Evolutionary conservation across 257 asterid genomes (phyloP).

Genomic region (Mentha longifolia): DNA sequence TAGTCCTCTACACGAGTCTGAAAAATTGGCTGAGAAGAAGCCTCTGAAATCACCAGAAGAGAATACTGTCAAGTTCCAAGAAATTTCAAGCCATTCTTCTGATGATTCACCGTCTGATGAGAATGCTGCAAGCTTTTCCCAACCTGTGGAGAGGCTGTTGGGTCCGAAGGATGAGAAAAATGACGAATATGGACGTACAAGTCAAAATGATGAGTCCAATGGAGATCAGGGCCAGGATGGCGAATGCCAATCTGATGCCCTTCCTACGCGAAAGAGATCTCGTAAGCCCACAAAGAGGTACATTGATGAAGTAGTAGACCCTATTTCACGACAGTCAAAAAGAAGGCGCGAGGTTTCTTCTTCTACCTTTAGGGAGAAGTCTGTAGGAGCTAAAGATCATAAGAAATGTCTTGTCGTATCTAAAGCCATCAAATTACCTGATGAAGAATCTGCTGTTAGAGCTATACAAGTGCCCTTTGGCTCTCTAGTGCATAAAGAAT

Average conservation of each 20-base stretch:
- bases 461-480: slow-evolving; percentile 99
- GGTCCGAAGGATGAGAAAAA: slow-evolving; percentile 44
- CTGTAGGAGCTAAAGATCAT: slow-evolving; percentile 45
- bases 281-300: slow-evolving; percentile 95
- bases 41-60: slow-evolving; percentile 48
- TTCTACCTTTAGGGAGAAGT: slow-evolving; percentile 49
- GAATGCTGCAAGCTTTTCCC: slow-evolving; percentile 44
- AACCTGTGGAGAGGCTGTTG: slow-evolving; percentile 39
- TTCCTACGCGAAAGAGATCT: slow-evolving; percentile 64
- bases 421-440: slow-evolving; percentile 42
- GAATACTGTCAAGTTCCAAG: slow-evolving; percentile 57
- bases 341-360: slow-evolving; percentile 54
- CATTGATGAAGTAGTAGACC: slow-evolving; percentile 75
- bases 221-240: slow-evolving; percentile 39
- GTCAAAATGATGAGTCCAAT: slow-evolving; percentile 37
- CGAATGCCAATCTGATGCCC: slow-evolving; percentile 34
- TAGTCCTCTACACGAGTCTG: slow-evolving; percentile 40
- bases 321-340: slow-evolving; percentile 42
- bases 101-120: slow-evolving; percentile 54
- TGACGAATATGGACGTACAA: slow-evolving; percentile 32
- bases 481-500: slow-evolving; percentile 60
- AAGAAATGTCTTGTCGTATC: slow-evolving; percentile 54
- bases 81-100: slow-evolving; percentile 58
- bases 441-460: slow-evolving; percentile 60
- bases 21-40: slow-evolving; percentile 46